These are phyloP conservation scores for Cucumis sativus DNA, from an alignment of 306 rosid species.

Conservation along the genomic window DNA sequence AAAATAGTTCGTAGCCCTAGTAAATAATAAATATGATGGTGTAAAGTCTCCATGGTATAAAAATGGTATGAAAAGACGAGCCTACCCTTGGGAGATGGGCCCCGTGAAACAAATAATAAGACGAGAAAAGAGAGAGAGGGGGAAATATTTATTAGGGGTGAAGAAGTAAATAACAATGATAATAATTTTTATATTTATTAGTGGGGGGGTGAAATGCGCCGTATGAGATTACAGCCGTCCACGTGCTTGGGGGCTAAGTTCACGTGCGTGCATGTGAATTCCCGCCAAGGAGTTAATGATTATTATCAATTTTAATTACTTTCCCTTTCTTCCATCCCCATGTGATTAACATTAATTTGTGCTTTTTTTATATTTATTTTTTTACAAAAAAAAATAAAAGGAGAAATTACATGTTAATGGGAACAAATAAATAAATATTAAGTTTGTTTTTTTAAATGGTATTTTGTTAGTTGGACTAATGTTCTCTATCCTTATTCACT, in stretches of 20 bases:
- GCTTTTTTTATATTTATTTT: neutral
- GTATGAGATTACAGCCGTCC: conserved; percentile 36
- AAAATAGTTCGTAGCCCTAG: too few species aligned
- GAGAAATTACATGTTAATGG: neutral
- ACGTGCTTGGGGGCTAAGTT: conserved; percentile 34
- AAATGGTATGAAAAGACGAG: neutral
- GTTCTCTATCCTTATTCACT: too few species aligned
- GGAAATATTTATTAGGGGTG: neutral
- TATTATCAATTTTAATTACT: conserved; percentile 18
- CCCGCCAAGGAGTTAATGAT: conserved; percentile 18
- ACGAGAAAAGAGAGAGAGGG: neutral
- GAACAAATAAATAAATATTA: neutral
- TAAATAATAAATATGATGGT: too few species aligned
- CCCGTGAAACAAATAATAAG: neutral
- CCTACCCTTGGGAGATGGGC: neutral
- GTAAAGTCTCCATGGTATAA: too few species aligned
- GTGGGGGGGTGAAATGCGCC: conserved; percentile 10
- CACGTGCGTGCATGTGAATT: conserved; percentile 63
- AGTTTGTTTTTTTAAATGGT: neutral
- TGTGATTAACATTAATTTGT: conserved; percentile 24
- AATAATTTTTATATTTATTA: neutral
- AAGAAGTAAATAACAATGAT: neutral
- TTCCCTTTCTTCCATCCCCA: conserved; percentile 10
- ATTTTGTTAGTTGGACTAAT: neutral
- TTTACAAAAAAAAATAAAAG: too few species aligned